Percentiles rank a stretch among this genome's conserved stretches.
These are phyloP conservation scores for Termitomyces sp. DNA, from an alignment of 1,284 basidiomycete species.

Conservation along the genomic window DNA sequence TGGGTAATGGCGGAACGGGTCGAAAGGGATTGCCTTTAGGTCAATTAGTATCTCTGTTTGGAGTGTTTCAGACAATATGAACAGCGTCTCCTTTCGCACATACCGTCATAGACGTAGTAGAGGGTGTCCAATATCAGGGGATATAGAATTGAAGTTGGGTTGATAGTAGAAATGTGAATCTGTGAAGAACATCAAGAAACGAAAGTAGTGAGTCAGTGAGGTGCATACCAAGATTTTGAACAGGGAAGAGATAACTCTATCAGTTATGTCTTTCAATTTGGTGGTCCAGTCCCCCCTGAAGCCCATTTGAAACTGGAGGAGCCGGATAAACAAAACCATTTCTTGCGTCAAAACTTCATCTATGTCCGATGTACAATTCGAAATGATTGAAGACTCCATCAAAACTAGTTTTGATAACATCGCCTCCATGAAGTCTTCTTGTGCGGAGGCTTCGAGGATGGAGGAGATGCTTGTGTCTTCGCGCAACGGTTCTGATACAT, in stretches of 20 bases:
- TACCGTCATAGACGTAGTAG: conserved; percentile 70
- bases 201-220: neutral
- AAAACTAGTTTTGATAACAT: conserved; percentile 41
- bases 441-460: conserved; percentile 46
- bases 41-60: conserved; percentile 57
- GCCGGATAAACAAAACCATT: conserved; percentile 52
- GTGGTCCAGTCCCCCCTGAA: conserved; percentile 58
- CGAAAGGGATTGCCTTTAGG: conserved; percentile 44
- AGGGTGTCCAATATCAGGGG: conserved; percentile 68
- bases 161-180: conserved; percentile 47
- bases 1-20: conserved; percentile 64
- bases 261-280: conserved; percentile 43
- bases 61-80: neutral
- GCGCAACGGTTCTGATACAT: conserved; percentile 62
- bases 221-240: conserved; percentile 55
- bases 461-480: conserved; percentile 41
- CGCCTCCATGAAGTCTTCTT: conserved; percentile 50
- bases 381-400: conserved; percentile 34
- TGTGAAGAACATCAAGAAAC: conserved; percentile 23
- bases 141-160: conserved; percentile 52
- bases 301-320: conserved; percentile 69
- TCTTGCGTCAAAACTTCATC: conserved; percentile 23
- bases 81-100: conserved; percentile 15
- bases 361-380: conserved; percentile 17
- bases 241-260: conserved; percentile 41